These are phyloP conservation scores for Trichosporon asahii DNA, from an alignment of 1,284 basidiomycete species.

Conservation along the genomic window DNA sequence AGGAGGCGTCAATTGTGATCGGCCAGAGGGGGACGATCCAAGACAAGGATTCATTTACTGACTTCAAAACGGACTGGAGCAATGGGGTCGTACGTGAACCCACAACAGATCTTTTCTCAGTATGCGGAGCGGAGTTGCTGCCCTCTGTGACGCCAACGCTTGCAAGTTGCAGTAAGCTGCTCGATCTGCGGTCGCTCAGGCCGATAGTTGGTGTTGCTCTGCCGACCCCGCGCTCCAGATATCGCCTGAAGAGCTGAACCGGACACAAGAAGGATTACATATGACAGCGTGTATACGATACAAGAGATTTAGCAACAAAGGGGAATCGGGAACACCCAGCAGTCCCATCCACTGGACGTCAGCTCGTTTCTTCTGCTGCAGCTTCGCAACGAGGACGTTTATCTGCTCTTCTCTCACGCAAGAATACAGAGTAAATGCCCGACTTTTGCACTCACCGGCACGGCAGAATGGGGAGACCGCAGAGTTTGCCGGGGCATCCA, in stretches of 20 bases:
- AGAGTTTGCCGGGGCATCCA: constrained; percentile 48
- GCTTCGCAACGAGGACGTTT: background rate
- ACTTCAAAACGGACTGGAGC: background rate
- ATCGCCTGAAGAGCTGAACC: no score
- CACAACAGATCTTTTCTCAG: background rate
- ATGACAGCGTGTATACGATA: background rate
- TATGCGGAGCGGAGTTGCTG: background rate
- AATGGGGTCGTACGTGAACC: background rate
- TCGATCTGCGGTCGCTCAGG: no score
- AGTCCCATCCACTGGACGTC: background rate
- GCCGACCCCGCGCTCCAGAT: no score
- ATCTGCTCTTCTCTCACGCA: no score
- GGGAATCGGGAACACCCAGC: constrained; percentile 8
- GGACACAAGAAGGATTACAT: background rate
- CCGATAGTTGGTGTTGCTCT: no score
- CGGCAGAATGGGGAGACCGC: constrained; percentile 48
- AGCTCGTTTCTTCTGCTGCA: background rate
- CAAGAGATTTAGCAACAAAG: background rate
- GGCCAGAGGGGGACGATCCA: background rate
- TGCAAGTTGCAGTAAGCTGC: background rate
- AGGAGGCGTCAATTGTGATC: background rate
- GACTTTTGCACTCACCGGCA: constrained; percentile 37
- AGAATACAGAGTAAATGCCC: no score
- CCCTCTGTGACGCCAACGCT: no score
- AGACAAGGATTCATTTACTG: background rate